phyloP scores from a whole-genome alignment of 1,284 basidiomycete species.

The Microbotryum lychnidis-dioicae region DNA sequence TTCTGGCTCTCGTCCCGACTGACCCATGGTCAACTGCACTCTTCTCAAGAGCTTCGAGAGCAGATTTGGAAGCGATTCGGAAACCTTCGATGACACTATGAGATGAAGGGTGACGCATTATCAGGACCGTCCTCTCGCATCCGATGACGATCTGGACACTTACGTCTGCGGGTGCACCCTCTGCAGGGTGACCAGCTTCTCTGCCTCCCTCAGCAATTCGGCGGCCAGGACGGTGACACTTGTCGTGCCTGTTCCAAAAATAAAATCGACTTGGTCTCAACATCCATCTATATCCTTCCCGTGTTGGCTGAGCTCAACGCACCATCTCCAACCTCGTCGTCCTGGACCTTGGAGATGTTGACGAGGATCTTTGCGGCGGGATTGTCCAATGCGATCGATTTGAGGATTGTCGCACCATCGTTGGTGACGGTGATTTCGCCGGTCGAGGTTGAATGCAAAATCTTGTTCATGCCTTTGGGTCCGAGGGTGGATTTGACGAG shows the following conservation, averaged over 20 bases:
- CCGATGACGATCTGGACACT: background rate
- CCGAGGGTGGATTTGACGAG: conserved; percentile 97
- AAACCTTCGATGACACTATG: conserved; percentile 82
- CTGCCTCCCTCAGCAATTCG: conserved; percentile 88
- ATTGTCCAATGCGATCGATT: conserved; percentile 95
- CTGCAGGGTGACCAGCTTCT: conserved; percentile 77
- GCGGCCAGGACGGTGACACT: conserved; percentile 78
- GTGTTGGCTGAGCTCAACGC: background rate
- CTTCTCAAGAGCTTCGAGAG: conserved; percentile 71
- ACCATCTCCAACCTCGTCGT: conserved; percentile 98
- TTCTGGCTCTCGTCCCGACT: conserved; percentile 33
- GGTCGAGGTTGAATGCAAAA: conserved; percentile 80
- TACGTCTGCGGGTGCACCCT: conserved; percentile 95
- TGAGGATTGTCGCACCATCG: conserved; percentile 97
- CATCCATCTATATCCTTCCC: background rate
- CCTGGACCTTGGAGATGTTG: conserved; percentile 99
- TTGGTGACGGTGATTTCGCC: conserved; percentile 96
- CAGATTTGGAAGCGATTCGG: conserved; percentile 80
- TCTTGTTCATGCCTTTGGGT: conserved; percentile 68
- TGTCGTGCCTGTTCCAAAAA: conserved; percentile 52
- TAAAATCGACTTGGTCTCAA: too few relatives aligned
- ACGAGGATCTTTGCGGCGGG: conserved; percentile 98
- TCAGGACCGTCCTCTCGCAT: background rate
- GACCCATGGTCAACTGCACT: conserved; percentile 78
- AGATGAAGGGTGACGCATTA: fast-evolving